Conservation (phyloP, 2,329 filamentous ascomycete species). For the Fusarium abutilonis region DNA sequence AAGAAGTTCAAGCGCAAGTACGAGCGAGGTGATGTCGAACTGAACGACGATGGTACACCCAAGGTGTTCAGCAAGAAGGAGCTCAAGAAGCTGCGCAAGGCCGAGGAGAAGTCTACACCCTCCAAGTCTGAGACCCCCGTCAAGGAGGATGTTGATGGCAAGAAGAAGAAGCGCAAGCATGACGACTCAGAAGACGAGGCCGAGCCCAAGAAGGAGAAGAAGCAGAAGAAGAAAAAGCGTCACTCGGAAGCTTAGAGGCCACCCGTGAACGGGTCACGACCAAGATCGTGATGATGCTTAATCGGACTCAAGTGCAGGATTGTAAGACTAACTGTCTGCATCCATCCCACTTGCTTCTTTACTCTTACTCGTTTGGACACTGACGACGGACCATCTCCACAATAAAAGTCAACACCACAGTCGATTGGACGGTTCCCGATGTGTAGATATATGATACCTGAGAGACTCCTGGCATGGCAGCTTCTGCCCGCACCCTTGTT, state of each 20-base stretch:
- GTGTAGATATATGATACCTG: conserved; percentile 51
- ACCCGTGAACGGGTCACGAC: conserved; percentile 31
- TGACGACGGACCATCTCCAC: conserved; percentile 39
- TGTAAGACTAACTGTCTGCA: conserved; percentile 19
- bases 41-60: conserved; percentile 72
- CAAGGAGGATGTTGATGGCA: conserved; percentile 50
- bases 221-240: conserved; percentile 62
- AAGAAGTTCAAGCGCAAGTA: conserved; percentile 83
- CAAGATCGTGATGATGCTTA: conserved; percentile 35
- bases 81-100: conserved; percentile 75
- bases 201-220: conserved; percentile 67
- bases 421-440: conserved; percentile 43
- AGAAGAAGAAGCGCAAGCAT: conserved; percentile 78
- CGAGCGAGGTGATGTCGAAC: conserved; percentile 77
- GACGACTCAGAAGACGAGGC: conserved; percentile 74
- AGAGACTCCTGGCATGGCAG: conserved; percentile 47
- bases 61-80: conserved; percentile 79
- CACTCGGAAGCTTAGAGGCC: conserved; percentile 50
- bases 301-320: conserved; percentile 32
- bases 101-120: conserved; percentile 60
- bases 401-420: conserved; percentile 33
- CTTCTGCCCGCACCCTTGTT: conserved; percentile 43
- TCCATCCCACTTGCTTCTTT: conserved; percentile 36
- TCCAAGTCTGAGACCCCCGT: conserved; percentile 56
- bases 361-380: conserved; percentile 45